Evolutionary conservation across 2,329 filamentous ascomycete species (phyloP).

Genomic region (Pestalotiopsis sp.): DNA sequence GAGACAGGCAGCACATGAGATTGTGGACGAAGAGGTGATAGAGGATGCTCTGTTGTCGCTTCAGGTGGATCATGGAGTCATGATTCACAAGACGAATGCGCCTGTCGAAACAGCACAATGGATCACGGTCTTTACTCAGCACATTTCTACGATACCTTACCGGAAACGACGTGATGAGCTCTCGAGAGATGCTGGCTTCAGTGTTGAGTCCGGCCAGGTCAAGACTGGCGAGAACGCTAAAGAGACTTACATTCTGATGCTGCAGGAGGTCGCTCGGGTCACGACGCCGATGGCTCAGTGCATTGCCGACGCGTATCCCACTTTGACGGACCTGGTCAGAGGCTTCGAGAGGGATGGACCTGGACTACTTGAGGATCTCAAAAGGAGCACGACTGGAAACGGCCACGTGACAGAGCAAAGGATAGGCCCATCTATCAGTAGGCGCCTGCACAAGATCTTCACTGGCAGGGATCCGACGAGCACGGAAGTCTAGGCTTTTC

Average conservation of each 20-base stretch:
- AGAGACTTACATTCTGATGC: constrained; percentile 75
- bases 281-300: constrained; percentile 75
- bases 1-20: constrained; percentile 47
- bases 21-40: constrained; percentile 68
- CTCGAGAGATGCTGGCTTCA: constrained; percentile 66
- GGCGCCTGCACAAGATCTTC: constrained; percentile 63
- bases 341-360: constrained; percentile 64
- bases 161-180: constrained; percentile 54
- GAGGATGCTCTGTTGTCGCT: constrained; percentile 73
- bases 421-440: constrained; percentile 62
- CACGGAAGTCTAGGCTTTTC: constrained; percentile 50
- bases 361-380: constrained; percentile 62
- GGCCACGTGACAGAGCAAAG: constrained; percentile 57
- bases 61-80: constrained; percentile 67
- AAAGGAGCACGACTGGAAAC: constrained; percentile 59
- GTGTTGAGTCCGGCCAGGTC: constrained; percentile 80
- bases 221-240: constrained; percentile 65
- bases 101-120: constrained; percentile 70
- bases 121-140: constrained; percentile 75
- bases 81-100: constrained; percentile 70
- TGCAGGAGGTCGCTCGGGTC: constrained; percentile 74
- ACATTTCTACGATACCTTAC: constrained; percentile 78
- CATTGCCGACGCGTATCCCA: constrained; percentile 63
- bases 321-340: constrained; percentile 58
- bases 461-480: constrained; percentile 57